Evolutionary conservation across 2,329 filamentous ascomycete species (phyloP).

Genomic region (Penicillium sp.): DNA sequence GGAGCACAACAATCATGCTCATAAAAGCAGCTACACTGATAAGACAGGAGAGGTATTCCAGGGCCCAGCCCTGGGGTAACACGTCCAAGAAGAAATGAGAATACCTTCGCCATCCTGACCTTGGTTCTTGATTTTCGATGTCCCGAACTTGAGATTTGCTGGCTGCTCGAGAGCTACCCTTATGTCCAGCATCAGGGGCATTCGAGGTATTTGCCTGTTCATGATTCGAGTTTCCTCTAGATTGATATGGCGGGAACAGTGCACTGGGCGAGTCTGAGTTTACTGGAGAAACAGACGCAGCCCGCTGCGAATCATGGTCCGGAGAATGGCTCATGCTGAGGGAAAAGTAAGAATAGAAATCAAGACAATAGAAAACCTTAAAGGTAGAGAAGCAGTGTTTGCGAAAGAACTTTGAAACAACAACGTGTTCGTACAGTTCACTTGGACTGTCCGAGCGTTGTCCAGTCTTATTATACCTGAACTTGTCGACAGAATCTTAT

Average conservation of each 20-base stretch:
- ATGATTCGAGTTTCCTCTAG: background rate
- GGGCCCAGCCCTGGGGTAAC: constrained; percentile 2
- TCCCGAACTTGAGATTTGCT: background rate
- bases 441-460: background rate
- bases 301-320: background rate
- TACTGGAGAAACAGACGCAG: background rate
- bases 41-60: constrained; percentile 5
- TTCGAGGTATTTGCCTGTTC: too few species aligned
- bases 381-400: background rate
- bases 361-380: background rate
- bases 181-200: background rate
- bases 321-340: background rate
- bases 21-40: constrained; percentile 4
- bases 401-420: background rate
- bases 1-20: constrained; percentile 1
- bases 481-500: background rate
- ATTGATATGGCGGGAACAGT: constrained; percentile 1
- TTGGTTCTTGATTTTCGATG: background rate
- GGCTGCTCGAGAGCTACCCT: background rate
- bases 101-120: background rate
- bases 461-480: background rate
- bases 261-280: background rate
- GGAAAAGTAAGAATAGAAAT: background rate
- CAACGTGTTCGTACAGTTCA: background rate
- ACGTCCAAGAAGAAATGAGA: background rate